Evolutionary conservation across 371 early-diverging fungal species (phyloP).

Genomic region (Mucor ambiguus): DNA sequence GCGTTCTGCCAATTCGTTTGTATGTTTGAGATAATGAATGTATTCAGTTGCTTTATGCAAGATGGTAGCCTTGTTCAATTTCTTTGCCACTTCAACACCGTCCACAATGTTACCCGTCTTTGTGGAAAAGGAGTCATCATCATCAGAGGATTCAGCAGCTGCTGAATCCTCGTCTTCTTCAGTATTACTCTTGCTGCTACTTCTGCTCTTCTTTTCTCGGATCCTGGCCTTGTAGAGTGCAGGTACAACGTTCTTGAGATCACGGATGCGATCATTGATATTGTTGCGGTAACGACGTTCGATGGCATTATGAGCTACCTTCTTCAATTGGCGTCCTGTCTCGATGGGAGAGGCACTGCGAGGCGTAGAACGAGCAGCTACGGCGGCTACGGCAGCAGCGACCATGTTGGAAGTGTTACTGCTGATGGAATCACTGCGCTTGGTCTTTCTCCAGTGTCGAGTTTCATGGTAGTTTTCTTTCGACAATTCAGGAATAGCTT

Average conservation of each 20-base stretch:
- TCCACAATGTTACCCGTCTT: conserved; percentile 54
- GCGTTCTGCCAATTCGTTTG: conserved; percentile 48
- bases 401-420: not conserved
- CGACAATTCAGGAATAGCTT: not conserved
- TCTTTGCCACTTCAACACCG: conserved; percentile 67
- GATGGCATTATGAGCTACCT: conserved; percentile 89
- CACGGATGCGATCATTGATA: conserved; percentile 86
- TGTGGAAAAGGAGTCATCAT: conserved; percentile 31
- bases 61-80: conserved; percentile 88
- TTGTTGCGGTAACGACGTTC: conserved; percentile 90
- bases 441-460: conserved; percentile 8
- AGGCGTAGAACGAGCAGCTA: not conserved
- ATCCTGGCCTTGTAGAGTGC: conserved; percentile 62
- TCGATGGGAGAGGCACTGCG: not conserved
- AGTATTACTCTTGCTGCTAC: conserved; percentile 5
- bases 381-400: not conserved
- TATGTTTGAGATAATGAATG: conserved; percentile 69
- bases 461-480: conserved; percentile 16
- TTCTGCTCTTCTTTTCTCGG: conserved; percentile 23
- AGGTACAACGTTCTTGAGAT: conserved; percentile 81
- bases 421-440: not conserved
- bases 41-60: conserved; percentile 85
- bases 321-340: conserved; percentile 51
- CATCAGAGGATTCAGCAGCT: conserved; percentile 41
- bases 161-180: conserved; percentile 37